Evolutionary conservation across 164 flowering plant species (phyloP), one percentile per base, ranked within the genome.

Genomic region (Piper longum): DNA sequence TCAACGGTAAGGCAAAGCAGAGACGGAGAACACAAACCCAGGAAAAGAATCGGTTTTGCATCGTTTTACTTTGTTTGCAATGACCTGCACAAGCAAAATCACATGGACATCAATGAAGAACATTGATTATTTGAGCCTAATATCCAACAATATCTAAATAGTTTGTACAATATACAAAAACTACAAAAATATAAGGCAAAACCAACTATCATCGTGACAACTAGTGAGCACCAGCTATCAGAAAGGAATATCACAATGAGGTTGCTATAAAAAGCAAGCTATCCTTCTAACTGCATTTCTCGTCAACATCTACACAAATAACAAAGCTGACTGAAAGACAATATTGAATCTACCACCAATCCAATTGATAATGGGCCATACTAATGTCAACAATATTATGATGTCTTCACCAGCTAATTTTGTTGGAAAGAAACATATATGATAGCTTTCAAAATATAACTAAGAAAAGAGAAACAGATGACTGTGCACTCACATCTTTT

Each of bases 21-120:
- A 26, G 36, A 26, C 1, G 36, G 2, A 26, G 36, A 26, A 26
- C 36, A 26, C 36, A 26, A 26, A 93, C 98, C 96, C 91, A 3
- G 87, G 59, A 78, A 83, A 84, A 58, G 96, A 83, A 73, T 93
- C 98, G 43, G 98, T 89, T 81, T 90, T 93, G 87, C 98, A 93
- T 52, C 95, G 90, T 70, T 93, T 93, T 48, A 89, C 88, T 81
- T 89, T 89, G 79, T 84, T 88, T 60, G 82, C 87, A 64, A 89
- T 83, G 18, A 81, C 83, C 96, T 85, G 74, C 77, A 72, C 42
- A 56, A 59, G 67, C 64, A 44, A 45, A 48, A 44, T 44, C 64
- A 70, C 40, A 4, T 57, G 36, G 57, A 51, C 36, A 62, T 16
- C 11, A 57, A 66, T 62, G 19, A 66, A 66, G 61, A 60, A 3